phyloP scores from a whole-genome alignment of 495 filamentous ascomycete genomes.

The Aspergillus funiculosus region DNA sequence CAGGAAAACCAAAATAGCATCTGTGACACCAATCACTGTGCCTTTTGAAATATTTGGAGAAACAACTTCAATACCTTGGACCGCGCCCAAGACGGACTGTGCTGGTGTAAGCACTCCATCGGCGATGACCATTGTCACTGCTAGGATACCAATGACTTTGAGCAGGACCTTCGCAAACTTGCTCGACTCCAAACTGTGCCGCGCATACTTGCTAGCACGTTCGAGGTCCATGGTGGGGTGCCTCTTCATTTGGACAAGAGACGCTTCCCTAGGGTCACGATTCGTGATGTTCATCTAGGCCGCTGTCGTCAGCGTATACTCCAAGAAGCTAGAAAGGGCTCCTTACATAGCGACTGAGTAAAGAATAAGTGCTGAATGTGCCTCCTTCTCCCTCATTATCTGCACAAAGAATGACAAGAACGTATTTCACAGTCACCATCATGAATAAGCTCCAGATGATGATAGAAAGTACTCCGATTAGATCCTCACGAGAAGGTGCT shows the following conservation, averaged over 20 bases:
- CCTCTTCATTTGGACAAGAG: constrained; percentile 56
- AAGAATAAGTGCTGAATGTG: constrained; percentile 65
- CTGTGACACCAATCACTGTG: constrained; percentile 61
- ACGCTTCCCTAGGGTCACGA: constrained; percentile 26
- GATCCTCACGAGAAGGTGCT: constrained; percentile 52
- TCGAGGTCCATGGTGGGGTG: constrained; percentile 50
- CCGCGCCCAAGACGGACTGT: constrained; percentile 22
- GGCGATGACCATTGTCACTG: constrained; percentile 62
- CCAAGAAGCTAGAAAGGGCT: not conserved
- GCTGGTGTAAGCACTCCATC: constrained; percentile 39
- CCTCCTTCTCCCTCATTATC: constrained; percentile 77
- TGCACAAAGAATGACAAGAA: constrained; percentile 60
- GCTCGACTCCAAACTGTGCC: constrained; percentile 54
- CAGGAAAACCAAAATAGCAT: constrained; percentile 62
- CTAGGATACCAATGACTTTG: constrained; percentile 63
- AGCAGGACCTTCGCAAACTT: constrained; percentile 45
- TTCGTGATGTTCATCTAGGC: constrained; percentile 22
- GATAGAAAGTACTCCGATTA: constrained; percentile 65
- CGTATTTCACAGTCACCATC: constrained; percentile 70
- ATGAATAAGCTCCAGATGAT: constrained; percentile 69
- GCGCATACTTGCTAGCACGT: constrained; percentile 44
- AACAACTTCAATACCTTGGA: constrained; percentile 51
- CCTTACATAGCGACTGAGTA: constrained; percentile 64
- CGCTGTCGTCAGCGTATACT: not conserved
- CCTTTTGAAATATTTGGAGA: constrained; percentile 31